Evolutionary conservation across 192 early-diverging fungal genomes (phyloP), one percentile per base, ranked within the genome.

Genomic region (Dimargaris verticillata): DNA sequence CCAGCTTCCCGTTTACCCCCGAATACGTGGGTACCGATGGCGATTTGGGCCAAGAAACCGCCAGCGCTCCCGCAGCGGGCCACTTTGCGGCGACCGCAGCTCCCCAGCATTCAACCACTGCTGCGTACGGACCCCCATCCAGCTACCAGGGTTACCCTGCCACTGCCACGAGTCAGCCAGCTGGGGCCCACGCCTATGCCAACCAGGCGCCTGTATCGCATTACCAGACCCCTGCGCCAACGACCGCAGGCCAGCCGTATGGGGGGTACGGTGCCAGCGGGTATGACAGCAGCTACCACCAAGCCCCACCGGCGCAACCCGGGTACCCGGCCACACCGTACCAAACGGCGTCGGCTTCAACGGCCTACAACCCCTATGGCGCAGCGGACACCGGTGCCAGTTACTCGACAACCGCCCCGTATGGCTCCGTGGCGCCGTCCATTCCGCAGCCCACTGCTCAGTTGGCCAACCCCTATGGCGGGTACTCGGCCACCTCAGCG

Each of bases 1-100:
- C 85, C 0, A 60, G 55, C 28, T 81, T 83, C 61, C 86, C 86
- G 22, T 90, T 84, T 64, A 78, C 80, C 64, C 48, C 74, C n/a
- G 47, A 79, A 14, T 72, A 72, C 47, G 64, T 87, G 38, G 70
- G 64, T 28, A 72, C 74, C 10, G 78, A 79, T 53, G 71, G 68
- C 28, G 68, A 70, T 15, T 61, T 60, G 3, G 63, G 53, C n/a
- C 61, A 20, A 45, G 52, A 69, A 0, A 20, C 64, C 22, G 66
- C 61, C 41, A 65, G 63, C 44, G 62, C 47, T 17, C 15, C 47
- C 18, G 12, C 47, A 4, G 47, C 47, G 18, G 33, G 33, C 2
- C 33, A 64, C 13, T 44, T 42, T 26, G 44, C 46, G 11, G 24
- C 25, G 52, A 12, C 44, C 24, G 24, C 48, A 17, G 51, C 51